Evolutionary conservation across 352 stramenopile genomes (phyloP), one percentile per base, ranked within the genome.

Genomic region (Phytophthora brassicae): DNA sequence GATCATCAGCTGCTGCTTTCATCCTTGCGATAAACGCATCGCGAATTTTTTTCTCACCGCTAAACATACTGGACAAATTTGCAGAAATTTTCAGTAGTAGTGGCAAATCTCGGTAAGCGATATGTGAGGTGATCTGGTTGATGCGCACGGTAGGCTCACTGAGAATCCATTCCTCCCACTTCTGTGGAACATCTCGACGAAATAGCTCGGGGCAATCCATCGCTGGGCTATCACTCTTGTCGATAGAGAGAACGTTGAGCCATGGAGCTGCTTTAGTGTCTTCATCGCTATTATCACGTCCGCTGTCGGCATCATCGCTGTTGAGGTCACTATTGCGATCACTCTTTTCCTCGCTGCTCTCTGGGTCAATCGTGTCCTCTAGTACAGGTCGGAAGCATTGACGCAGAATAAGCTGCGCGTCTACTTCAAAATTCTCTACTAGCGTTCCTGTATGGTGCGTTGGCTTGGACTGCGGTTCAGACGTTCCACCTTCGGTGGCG

Each of bases 51-150:
- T 79, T 64, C 45, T 87, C 78, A 6, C 72, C 71, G 35, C 47
- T 50, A 46, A 77, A 55, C 43, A 82, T 66, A 45, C 62, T 79
- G 26, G 52, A 58, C 12, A 87, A 48, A 4, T 62, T 70, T 0
- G 66, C 50, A 38, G 46, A 66, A 39, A 90, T 83, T 46, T 83
- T 88, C 38, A 91, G 54, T 29, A 94, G 54, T 14, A 89, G 48
- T 8, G 84, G 82, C 35, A 94, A 60, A 45, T 94, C 84, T 51
- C 80, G 83, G 48, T 90, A 94, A 5, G 84, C 78, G 1, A 93
- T 43, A 31, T 75, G 68, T 7, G 80, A 88, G n/a, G 68, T 53
- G 23, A 93, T 80, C 24, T 78, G 44, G 7, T 81, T 71, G n/a
- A 93, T 55, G 6, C 62, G 53, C 26, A 88, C 52, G 26, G 54